Evolutionary conservation across 73 alveolate genomes (phyloP).

Genomic region (Paramecium primaurelia): DNA sequence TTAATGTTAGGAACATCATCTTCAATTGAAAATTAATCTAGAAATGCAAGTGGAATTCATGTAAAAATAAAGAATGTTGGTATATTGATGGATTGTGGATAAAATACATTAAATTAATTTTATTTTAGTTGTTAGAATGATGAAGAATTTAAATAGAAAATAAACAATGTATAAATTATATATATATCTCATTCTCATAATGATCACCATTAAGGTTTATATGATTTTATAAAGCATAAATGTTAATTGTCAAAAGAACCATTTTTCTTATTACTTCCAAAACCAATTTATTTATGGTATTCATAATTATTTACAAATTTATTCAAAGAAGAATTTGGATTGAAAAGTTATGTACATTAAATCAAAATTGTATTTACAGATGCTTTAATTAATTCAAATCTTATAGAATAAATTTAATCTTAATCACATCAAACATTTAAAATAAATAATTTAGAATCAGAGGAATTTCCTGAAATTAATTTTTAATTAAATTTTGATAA

Average conservation of each 20-base stretch:
- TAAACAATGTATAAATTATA: neutral
- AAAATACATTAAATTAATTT: neutral
- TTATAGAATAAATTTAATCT: neutral
- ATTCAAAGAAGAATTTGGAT: neutral
- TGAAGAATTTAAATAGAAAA: neutral
- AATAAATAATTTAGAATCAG: neutral
- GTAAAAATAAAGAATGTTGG: neutral
- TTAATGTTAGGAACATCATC: constrained; percentile 17
- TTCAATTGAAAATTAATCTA: neutral
- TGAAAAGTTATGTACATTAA: neutral
- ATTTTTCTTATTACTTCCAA: neutral
- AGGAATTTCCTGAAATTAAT: neutral
- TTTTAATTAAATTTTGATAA: neutral
- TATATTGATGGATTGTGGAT: constrained; percentile 33
- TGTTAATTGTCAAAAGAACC: neutral
- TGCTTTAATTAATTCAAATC: neutral
- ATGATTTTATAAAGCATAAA: neutral
- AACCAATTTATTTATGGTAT: neutral
- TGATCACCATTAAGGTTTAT: constrained; percentile 25
- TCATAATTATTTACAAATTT: neutral
- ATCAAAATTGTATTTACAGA: neutral
- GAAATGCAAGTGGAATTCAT: neutral
- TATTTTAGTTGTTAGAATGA: constrained; percentile 4
- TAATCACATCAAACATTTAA: neutral
- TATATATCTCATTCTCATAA: constrained; percentile 38